Evolutionary conservation across 805 yeast genomes (phyloP).

Genomic region (Vanderwaltozyma polyspora): DNA sequence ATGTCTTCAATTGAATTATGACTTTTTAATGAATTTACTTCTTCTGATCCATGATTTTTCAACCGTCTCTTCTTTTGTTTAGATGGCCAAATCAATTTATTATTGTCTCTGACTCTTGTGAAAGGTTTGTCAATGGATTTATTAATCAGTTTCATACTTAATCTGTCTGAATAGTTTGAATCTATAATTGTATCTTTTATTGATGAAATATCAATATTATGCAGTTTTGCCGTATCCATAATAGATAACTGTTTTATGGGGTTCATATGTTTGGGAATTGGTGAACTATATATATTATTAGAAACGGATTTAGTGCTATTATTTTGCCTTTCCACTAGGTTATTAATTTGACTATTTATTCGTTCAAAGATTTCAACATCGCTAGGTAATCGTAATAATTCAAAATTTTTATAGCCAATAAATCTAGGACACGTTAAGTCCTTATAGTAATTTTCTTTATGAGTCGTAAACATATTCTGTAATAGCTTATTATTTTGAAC

Average conservation of each 20-base stretch:
- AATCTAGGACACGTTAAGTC: constrained; percentile 11
- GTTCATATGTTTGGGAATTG: no score
- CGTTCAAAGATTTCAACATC: constrained; percentile 7
- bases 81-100: constrained; percentile 1
- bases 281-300: not conserved
- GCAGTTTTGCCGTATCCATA: constrained; percentile 11
- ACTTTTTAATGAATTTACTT: not conserved
- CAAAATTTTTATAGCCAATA: constrained; percentile 11
- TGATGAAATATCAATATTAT: constrained; percentile 15
- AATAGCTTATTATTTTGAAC: no score
- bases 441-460: constrained; percentile 10
- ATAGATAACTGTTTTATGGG: constrained; percentile 1
- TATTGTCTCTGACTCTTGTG: not conserved
- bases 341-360: constrained; percentile 4
- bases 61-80: not conserved
- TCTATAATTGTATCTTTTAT: constrained; percentile 10
- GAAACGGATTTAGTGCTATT: no score
- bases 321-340: constrained; percentile 2
- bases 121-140: constrained; percentile 16
- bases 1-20: not conserved
- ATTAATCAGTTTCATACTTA: constrained; percentile 11
- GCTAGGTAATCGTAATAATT: constrained; percentile 14
- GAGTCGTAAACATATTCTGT: constrained; percentile 3
- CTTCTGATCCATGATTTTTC: not conserved
- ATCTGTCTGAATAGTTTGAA: constrained; percentile 4